Conservation (phyloP, 805 yeast genomes). For the Lachancea waltii region DNA sequence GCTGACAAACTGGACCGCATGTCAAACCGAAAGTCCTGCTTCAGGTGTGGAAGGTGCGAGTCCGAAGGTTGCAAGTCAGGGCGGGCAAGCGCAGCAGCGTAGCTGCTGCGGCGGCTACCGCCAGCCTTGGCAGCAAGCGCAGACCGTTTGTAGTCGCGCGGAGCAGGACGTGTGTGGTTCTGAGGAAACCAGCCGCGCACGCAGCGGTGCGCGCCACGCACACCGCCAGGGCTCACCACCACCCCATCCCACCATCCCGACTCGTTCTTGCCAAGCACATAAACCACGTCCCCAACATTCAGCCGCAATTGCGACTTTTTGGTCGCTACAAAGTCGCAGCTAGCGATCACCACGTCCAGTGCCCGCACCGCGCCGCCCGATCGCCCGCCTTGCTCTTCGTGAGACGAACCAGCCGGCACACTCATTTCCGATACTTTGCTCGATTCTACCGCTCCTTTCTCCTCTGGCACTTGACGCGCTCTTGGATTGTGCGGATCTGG, state of each 20-base stretch:
- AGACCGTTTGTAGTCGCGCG: constrained; percentile 17
- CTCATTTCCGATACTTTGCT: too few species aligned
- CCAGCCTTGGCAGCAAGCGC: constrained; percentile 22
- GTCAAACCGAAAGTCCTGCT: constrained; percentile 9
- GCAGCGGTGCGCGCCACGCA: constrained; percentile 40
- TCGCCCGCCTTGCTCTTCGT: constrained; percentile 6
- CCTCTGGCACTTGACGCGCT: too few species aligned
- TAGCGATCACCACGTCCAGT: constrained; percentile 20
- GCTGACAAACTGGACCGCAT: constrained; percentile 7
- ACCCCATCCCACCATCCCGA: constrained; percentile 88
- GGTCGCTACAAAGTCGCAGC: constrained; percentile 13
- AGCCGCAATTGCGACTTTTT: constrained; percentile 12
- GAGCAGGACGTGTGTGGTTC: constrained; percentile 43
- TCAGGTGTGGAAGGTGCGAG: constrained; percentile 13
- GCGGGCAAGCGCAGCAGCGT: constrained; percentile 1
- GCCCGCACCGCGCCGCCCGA: background rate
- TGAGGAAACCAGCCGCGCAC: constrained; percentile 79
- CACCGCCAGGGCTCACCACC: constrained; percentile 14
- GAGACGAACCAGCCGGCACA: constrained; percentile 5
- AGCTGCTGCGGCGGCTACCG: constrained; percentile 7
- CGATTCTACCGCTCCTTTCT: too few species aligned
- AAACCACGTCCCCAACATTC: constrained; percentile 54
- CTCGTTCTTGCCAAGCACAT: constrained; percentile 57
- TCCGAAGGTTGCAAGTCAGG: constrained; percentile 5
- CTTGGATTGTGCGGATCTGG: too few species aligned